Base-by-base conservation (phyloP, 305 asterid species). In the Plantago lanceolata region DNA sequence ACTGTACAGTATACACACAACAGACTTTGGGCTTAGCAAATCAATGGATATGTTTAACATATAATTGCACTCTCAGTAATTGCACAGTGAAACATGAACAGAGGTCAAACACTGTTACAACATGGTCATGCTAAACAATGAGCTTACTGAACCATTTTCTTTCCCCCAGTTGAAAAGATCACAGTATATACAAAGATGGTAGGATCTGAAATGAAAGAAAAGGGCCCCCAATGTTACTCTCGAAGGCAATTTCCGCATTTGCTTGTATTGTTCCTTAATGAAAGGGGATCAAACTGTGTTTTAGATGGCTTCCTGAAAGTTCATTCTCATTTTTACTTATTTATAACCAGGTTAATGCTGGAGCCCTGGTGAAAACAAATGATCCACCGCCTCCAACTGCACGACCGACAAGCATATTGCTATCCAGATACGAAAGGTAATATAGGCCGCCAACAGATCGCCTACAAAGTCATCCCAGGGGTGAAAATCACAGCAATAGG, bases 321-420 rank as follows among this genome's bases (percentile, higher is more conserved):
- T 63, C 33, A 29, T 37, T 50, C 61, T 47, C 19, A 13, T 54
- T 15, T 15, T 43, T 57, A 45, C 17, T 52, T 48, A 12, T 48
- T 24, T 8, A 20, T 45, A 50, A 63, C 64, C 67, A 77, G 15
- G 24, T 48, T 55, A 83, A 71, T 51, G 87, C 57, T 31, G 79
- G 94, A 70, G 97, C 82, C 68, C 85, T 88, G 2, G 87, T 84
- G 77, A 88, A 90, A 48, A 90, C 61, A 69, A 90, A 90, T 44
- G 87, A 79, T 8, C 97, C 97, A 8, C 95, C 96, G 13, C 96
- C 95, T 71, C 95, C 96, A 66, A 90, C 89, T 12, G 96, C 84
- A 18, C 97, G 91, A 15, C 95, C 95, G 68, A 90, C 61, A 67
- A 88, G 95, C 91, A 90, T 88, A 72, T 88, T 77, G 69, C 56